Evolutionary conservation across 2,329 filamentous ascomycete genomes (phyloP), one percentile per base, ranked within the genome.

Genomic region (Xylariaceae sp.): DNA sequence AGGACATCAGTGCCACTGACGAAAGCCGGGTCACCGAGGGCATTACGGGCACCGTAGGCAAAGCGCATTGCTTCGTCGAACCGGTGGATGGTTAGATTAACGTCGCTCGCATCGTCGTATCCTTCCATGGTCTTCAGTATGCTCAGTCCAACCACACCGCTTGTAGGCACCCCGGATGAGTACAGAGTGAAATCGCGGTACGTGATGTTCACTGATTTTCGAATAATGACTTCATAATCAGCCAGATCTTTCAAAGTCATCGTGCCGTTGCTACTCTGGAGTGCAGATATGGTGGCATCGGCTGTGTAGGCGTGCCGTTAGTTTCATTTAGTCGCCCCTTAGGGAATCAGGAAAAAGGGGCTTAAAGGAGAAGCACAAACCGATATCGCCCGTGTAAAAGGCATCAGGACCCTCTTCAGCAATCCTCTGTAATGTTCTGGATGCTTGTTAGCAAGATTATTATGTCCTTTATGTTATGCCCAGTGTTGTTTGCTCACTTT

Each of bases 51-150:
- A 3, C 88, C 92, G 71, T 97, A 97, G 2, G 85, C 92, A 72
- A 96, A 97, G 18, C 91, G 84, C 77, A 96, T 90, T 10, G 92
- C 88, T 78, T 97, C 94, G 69, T 91, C 85, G 64, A 96, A 82
- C 11, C 89, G 84, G 74, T 97, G 94, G 0, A 87, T 88, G 44
- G 87, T 90, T 0, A 95, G 76, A 66, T 90, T 87, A 17, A 73
- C 73, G 49, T 82, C 76, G 61, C 84, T 86, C 30, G 86, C 77
- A 44, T 76, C 73, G 2, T 80, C 75, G 72, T 89, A 96, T 15
- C 89, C 88, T 72, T 93, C 88, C 73, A 97, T 82, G 37, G 87
- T 91, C 70, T 96, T 96, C 69, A 97, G 78, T 2, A 88, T 86
- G 58, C 84, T 86, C 66, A 96, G 78, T 3, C 85, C 85, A 1